Percentiles rank a stretch among this genome's conserved stretches.
Conservation (phyloP, 192 early-diverging fungal genomes). For the Coemansia sp. region DNA sequence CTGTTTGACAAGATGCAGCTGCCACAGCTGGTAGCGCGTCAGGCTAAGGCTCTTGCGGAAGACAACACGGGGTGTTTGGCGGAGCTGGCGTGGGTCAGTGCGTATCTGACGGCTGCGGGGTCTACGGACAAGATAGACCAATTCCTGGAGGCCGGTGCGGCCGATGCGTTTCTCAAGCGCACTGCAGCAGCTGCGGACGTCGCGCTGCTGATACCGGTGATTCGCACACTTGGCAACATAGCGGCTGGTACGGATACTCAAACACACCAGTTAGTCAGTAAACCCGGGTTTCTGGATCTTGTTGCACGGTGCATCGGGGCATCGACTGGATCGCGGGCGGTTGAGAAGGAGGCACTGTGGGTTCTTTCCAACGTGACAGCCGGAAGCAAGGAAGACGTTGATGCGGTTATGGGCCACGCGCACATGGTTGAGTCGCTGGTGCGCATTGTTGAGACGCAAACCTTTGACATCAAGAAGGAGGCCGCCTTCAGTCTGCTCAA, state of each 20-base stretch:
- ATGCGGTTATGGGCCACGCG: conserved; percentile 57
- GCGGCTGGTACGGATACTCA: conserved; percentile 65
- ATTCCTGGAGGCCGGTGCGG: conserved; percentile 39
- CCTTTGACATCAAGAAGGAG: conserved; percentile 72
- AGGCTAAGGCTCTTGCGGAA: conserved; percentile 34
- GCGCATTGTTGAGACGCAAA: conserved; percentile 59
- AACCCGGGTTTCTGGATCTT: conserved; percentile 54
- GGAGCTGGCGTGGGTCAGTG: conserved; percentile 69
- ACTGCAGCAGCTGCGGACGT: conserved; percentile 34
- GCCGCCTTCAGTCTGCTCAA: conserved; percentile 67
- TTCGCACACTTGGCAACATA: conserved; percentile 70
- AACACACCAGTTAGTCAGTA: conserved; percentile 52
- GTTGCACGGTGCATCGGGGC: conserved; percentile 35
- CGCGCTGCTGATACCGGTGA: conserved; percentile 55
- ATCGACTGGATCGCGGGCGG: conserved; percentile 36
- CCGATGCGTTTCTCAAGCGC: conserved; percentile 23
- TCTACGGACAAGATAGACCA: conserved; percentile 54
- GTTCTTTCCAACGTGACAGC: conserved; percentile 71
- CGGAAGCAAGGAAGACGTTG: conserved; percentile 40
- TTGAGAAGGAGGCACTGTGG: conserved; percentile 75
- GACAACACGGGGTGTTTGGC: conserved; percentile 56
- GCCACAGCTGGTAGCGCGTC: conserved; percentile 50
- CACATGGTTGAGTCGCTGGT: conserved; percentile 56
- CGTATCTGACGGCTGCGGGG: conserved; percentile 61
- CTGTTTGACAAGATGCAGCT: conserved; percentile 55